Base-by-base conservation (phyloP, 192 early-diverging fungal species). In the Paraglomus occultum region DNA sequence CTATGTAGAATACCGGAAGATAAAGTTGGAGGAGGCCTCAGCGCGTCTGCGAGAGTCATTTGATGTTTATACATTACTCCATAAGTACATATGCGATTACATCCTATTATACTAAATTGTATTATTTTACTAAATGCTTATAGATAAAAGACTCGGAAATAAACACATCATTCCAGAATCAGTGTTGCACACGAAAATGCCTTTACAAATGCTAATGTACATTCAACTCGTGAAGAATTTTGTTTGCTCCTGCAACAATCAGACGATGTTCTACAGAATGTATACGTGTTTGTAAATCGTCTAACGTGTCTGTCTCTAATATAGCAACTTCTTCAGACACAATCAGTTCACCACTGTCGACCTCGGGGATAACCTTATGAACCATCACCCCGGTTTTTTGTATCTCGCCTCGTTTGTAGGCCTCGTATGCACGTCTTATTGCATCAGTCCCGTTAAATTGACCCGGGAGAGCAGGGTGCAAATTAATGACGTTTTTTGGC, bases 381-480 rank as follows among this genome's bases (percentile, higher is more conserved):
- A 99, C 92, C 92, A 93, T 93, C 57, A 90, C 88, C 58, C 92
- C 92, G 0, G 92, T 94, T 10, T 84, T 74, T 9, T 74, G 78
- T 23, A 91, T 89, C 65, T 86, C 76, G 10, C 94, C 95, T 43
- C 84, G 82, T 75, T 88, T 71, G 71, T 85, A 96, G 20, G 93
- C 95, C n/a, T 89, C 86, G 74, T 85, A 97, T 5, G 97, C 97
- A 11, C 96, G 81, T 53, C 94, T 92, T 60, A 99, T 98, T 12
- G 97, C 94, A 67, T 94, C 84, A 0, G 95, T 94, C n/a, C 97
- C 97, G 70, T 98, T 95, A 76, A 99, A 94, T 75, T 92, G 85
- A 48, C 95, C 95, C 8, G 97, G 97, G 31, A 99, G 79, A 2
- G 97, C 95, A 20, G 97, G 97, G 64, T 99, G 97, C 65, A 99